Percentiles rank a stretch among this genome's conserved stretches.
These are phyloP conservation scores for Lentinula edodes DNA, from an alignment of 768 basidiomycete genomes.

Conservation along the genomic window DNA sequence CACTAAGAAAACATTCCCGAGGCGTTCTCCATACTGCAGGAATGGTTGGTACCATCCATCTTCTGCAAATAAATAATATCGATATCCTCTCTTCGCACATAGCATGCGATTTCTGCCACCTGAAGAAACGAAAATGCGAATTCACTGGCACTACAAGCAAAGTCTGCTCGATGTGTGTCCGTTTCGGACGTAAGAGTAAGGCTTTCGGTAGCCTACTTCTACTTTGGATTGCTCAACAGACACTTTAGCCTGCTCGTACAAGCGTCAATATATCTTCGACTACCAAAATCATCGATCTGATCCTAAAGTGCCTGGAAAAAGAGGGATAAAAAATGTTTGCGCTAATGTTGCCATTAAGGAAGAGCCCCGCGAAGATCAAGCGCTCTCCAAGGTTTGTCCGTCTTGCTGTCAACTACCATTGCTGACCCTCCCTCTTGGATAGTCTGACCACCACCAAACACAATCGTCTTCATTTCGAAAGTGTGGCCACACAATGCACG, in stretches of 20 bases:
- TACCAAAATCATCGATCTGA: background rate
- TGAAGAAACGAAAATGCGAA: background rate
- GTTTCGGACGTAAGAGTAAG: background rate
- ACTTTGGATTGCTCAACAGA: no score
- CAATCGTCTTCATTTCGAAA: background rate
- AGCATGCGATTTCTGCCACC: background rate
- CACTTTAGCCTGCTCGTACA: background rate
- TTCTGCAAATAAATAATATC: background rate
- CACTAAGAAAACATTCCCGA: background rate
- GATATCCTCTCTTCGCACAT: background rate
- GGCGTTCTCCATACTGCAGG: background rate
- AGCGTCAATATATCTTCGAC: background rate
- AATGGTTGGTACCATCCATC: background rate
- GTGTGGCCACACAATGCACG: background rate
- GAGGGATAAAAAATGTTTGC: background rate
- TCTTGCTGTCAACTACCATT: no score
- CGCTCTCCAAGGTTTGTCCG: background rate
- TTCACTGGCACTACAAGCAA: background rate
- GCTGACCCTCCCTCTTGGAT: no score
- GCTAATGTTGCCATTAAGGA: background rate
- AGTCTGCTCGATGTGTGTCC: background rate
- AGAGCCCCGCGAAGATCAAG: background rate
- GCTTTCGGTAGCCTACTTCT: no score
- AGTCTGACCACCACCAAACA: background rate
- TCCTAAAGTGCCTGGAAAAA: background rate